phyloP scores from a whole-genome alignment of 345 rosid genomes.

The Eucalyptus regnans region DNA sequence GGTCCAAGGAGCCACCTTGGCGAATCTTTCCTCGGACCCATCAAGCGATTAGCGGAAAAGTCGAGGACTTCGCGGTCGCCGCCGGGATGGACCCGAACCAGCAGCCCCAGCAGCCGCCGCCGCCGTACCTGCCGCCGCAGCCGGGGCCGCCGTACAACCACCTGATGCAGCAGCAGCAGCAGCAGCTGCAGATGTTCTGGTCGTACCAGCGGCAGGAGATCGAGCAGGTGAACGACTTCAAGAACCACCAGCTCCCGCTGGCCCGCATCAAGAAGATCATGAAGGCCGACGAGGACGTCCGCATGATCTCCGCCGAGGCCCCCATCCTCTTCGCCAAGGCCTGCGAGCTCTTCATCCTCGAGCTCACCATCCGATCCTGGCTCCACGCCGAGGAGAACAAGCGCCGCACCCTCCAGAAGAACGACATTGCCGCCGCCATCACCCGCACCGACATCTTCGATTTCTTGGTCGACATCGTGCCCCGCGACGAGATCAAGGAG shows the following conservation, averaged over 20 bases:
- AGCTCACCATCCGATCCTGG: slow-evolving; percentile 94
- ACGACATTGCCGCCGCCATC: slow-evolving; percentile 90
- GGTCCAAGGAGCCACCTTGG: neutral
- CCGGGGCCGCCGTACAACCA: slow-evolving; percentile 54
- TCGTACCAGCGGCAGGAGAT: slow-evolving; percentile 79
- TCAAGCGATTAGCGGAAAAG: neutral
- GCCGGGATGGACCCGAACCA: neutral
- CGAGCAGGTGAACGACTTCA: slow-evolving; percentile 89
- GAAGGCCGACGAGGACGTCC: slow-evolving; percentile 98
- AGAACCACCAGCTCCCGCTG: slow-evolving; percentile 93
- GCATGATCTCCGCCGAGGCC: slow-evolving; percentile 97
- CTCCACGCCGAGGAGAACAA: slow-evolving; percentile 95
- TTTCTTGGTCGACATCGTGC: slow-evolving; percentile 83
- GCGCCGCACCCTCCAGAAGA: slow-evolving; percentile 89
- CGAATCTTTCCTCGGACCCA: neutral
- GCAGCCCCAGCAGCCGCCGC: slow-evolving; percentile 45
- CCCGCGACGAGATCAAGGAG: slow-evolving; percentile 85
- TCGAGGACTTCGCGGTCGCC: slow-evolving; percentile 8
- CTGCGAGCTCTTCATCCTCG: slow-evolving; percentile 91
- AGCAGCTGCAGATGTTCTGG: slow-evolving; percentile 91
- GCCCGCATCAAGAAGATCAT: slow-evolving; percentile 95
- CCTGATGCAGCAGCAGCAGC: slow-evolving; percentile 86
- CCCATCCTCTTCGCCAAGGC: slow-evolving; percentile 91
- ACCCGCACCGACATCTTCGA: slow-evolving; percentile 89
- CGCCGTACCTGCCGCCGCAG: slow-evolving; percentile 35